Percentiles rank a stretch among this genome's conserved stretches.
Evolutionary conservation across 805 yeast species (phyloP).

Genomic region (Candida khao-thaluensis): DNA sequence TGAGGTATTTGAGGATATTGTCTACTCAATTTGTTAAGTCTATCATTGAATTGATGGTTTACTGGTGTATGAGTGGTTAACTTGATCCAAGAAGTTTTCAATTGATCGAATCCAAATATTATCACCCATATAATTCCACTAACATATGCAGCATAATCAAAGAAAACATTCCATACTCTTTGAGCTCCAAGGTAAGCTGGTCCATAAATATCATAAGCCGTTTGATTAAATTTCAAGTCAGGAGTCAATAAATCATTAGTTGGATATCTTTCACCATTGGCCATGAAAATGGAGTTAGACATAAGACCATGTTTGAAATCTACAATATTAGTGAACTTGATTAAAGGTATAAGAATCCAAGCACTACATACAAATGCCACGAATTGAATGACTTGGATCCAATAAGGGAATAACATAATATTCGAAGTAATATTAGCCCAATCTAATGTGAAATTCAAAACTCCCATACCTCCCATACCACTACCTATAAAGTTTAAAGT

Average conservation of each 20-base stretch:
- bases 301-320: slow-evolving; percentile 40
- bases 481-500: slow-evolving; percentile 47
- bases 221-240: slow-evolving; percentile 40
- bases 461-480: slow-evolving; percentile 54
- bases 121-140: slow-evolving; percentile 49
- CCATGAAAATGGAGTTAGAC: slow-evolving; percentile 43
- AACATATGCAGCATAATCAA: slow-evolving; percentile 52
- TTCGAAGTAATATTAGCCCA: slow-evolving; percentile 54
- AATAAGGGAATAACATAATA: slow-evolving; percentile 51
- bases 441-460: slow-evolving; percentile 47
- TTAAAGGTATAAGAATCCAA: slow-evolving; percentile 49
- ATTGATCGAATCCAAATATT: slow-evolving; percentile 32
- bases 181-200: slow-evolving; percentile 50
- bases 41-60: slow-evolving; percentile 32
- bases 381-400: slow-evolving; percentile 52
- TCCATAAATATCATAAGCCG: slow-evolving; percentile 46
- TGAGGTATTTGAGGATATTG: slow-evolving; percentile 42
- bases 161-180: slow-evolving; percentile 50
- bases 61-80: slow-evolving; percentile 7
- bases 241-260: slow-evolving; percentile 38
- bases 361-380: slow-evolving; percentile 47
- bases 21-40: slow-evolving; percentile 42
- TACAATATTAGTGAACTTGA: slow-evolving; percentile 41
- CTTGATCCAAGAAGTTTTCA: slow-evolving; percentile 16
- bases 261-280: slow-evolving; percentile 43